Percentiles rank a stretch among this genome's conserved stretches.
phyloP scores from a whole-genome alignment of 768 basidiomycete species.

The Hericium coralloides region DNA sequence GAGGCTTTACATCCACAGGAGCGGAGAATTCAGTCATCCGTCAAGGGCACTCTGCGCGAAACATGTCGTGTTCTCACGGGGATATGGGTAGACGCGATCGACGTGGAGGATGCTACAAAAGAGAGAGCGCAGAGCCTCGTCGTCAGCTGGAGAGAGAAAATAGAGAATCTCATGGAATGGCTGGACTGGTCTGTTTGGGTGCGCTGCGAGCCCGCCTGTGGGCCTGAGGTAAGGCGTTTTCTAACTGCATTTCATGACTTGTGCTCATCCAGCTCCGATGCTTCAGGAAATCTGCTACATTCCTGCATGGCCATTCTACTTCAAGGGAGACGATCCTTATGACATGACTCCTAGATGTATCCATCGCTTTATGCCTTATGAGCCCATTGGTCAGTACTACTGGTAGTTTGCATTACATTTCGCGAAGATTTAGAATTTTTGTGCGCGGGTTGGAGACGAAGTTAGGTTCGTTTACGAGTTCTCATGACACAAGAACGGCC shows the following conservation, averaged over 20 bases:
- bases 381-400: too few species aligned
- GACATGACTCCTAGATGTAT: neutral
- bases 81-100: slow-evolving; percentile 35
- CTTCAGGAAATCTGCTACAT: neutral
- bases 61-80: slow-evolving; percentile 7
- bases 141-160: slow-evolving; percentile 26
- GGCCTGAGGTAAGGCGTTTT: slow-evolving; percentile 29
- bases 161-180: slow-evolving; percentile 36
- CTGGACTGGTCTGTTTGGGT: slow-evolving; percentile 46
- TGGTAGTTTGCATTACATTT: too few species aligned
- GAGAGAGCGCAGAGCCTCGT: slow-evolving; percentile 10
- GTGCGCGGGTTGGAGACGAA: too few species aligned
- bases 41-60: slow-evolving; percentile 1
- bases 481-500: too few species aligned
- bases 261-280: slow-evolving; percentile 1
- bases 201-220: slow-evolving; percentile 38
- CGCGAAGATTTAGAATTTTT: too few species aligned
- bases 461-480: too few species aligned
- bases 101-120: slow-evolving; percentile 8
- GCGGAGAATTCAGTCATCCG: neutral
- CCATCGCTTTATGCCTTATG: neutral
- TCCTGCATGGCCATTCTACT: neutral
- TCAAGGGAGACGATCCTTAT: neutral
- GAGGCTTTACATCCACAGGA: slow-evolving; percentile 1
- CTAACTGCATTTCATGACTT: neutral